Evolutionary conservation across 257 asterid species (phyloP).

Genomic region (Fraxinus quadrangulata): DNA sequence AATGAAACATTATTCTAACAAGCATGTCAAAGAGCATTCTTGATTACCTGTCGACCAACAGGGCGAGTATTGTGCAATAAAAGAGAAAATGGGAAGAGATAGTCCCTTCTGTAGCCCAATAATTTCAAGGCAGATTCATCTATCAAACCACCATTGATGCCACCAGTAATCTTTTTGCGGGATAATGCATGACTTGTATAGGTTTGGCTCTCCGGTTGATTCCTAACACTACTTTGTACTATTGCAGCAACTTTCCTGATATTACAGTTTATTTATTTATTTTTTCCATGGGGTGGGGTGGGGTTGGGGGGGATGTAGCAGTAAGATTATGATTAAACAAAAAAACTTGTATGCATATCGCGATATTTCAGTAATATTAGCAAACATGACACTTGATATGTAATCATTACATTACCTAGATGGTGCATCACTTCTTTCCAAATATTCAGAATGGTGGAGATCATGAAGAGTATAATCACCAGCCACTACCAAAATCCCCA

Average conservation of each 20-base stretch:
- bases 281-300: constrained; percentile 3
- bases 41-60: constrained; percentile 86
- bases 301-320: constrained; percentile 13
- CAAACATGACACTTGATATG: constrained; percentile 20
- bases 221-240: constrained; percentile 46
- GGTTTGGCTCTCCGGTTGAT: constrained; percentile 54
- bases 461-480: constrained; percentile 65
- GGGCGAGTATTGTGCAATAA: constrained; percentile 84
- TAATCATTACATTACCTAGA: constrained; percentile 56
- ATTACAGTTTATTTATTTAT: background rate
- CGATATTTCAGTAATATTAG: background rate
- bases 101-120: constrained; percentile 65
- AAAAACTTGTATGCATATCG: constrained; percentile 1
- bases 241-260: constrained; percentile 54
- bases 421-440: constrained; percentile 53
- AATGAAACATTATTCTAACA: constrained; percentile 20
- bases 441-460: constrained; percentile 59
- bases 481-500: constrained; percentile 81
- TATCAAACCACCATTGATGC: constrained; percentile 82
- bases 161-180: constrained; percentile 76
- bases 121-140: constrained; percentile 71
- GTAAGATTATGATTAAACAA: constrained; percentile 17
- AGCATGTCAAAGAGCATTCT: constrained; percentile 24
- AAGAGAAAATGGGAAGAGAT: constrained; percentile 75
- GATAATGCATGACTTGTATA: constrained; percentile 51